Conservation (phyloP, 2,329 filamentous ascomycete genomes). For the Cytospora paraplurivora region DNA sequence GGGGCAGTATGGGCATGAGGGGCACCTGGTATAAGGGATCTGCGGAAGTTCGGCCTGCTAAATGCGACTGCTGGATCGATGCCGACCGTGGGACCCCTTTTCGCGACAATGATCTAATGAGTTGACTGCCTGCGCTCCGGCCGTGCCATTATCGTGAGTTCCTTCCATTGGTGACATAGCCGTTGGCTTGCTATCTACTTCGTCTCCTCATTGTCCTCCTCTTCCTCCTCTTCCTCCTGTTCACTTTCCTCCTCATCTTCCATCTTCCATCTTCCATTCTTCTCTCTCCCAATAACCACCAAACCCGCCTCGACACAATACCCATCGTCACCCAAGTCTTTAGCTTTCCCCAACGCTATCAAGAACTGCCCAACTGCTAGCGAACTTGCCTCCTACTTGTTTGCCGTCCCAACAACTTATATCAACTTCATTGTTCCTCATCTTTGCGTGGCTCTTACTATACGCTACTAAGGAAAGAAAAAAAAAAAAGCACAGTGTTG, state of each 20-base stretch:
- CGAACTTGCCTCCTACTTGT: not conserved
- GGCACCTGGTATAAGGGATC: not conserved
- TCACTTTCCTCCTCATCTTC: not conserved
- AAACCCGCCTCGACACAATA: not conserved
- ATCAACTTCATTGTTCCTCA: no score
- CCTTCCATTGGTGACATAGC: constrained; percentile 21
- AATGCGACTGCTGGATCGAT: not conserved
- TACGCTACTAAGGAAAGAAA: no score
- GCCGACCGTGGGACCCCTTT: not conserved
- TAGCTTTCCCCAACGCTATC: not conserved
- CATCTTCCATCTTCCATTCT: not conserved
- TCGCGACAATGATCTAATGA: constrained; percentile 9
- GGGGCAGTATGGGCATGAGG: not conserved
- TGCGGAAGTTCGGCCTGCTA: not conserved
- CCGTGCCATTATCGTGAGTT: constrained; percentile 29
- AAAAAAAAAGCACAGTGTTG: no score
- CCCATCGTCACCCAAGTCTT: not conserved
- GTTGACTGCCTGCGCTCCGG: constrained; percentile 11
- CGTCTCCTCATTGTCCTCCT: constrained; percentile 7
- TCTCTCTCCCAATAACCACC: not conserved
- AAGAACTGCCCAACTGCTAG: not conserved
- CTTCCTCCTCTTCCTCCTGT: constrained; percentile 1
- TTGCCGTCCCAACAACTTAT: not conserved
- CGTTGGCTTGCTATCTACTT: not conserved
- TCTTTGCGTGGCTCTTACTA: no score